A percentile compares a stretch with the other conserved stretches of the same genome.
Conservation (phyloP, 306 rosid species). For the Neltuma alba region DNA sequence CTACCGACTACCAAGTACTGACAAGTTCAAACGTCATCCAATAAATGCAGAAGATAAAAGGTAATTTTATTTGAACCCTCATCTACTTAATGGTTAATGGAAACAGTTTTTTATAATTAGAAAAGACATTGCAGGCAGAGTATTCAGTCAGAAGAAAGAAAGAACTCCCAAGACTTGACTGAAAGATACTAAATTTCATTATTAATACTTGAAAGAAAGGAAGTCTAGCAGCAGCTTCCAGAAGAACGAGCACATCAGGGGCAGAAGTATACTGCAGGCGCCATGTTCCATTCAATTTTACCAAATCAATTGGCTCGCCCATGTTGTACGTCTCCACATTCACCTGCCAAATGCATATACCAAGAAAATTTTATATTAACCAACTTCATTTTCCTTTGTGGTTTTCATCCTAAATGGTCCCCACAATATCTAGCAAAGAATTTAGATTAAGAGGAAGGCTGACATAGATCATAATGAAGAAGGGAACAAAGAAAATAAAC, state of each 20-base stretch:
- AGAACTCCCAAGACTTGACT: neutral
- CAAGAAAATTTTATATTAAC: neutral
- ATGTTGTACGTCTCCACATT: slow-evolving; percentile 61
- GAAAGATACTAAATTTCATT: neutral
- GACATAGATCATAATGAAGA: neutral
- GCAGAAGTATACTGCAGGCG: slow-evolving; percentile 92
- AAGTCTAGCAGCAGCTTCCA: slow-evolving; percentile 81
- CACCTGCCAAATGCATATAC: slow-evolving; percentile 52
- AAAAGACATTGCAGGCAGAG: neutral
- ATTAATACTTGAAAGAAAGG: slow-evolving; percentile 83
- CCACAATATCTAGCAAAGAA: neutral
- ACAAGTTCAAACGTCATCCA: neutral
- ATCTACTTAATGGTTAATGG: neutral
- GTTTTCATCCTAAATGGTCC: neutral
- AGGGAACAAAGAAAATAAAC: slow-evolving; percentile 22
- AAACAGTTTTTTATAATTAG: slow-evolving; percentile 14
- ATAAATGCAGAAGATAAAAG: slow-evolving; percentile 24
- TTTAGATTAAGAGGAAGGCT: neutral
- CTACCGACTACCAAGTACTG: too few species aligned
- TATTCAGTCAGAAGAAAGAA: neutral
- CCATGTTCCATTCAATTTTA: slow-evolving; percentile 85
- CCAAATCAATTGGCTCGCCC: slow-evolving; percentile 62
- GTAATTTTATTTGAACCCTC: neutral
- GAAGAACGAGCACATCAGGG: slow-evolving; percentile 83
- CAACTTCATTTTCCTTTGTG: slow-evolving; percentile 1